Percentiles rank a stretch among this genome's conserved stretches.
Conservation (phyloP, 164 flowering plant genomes). For the Chimonanthus praecox region DNA sequence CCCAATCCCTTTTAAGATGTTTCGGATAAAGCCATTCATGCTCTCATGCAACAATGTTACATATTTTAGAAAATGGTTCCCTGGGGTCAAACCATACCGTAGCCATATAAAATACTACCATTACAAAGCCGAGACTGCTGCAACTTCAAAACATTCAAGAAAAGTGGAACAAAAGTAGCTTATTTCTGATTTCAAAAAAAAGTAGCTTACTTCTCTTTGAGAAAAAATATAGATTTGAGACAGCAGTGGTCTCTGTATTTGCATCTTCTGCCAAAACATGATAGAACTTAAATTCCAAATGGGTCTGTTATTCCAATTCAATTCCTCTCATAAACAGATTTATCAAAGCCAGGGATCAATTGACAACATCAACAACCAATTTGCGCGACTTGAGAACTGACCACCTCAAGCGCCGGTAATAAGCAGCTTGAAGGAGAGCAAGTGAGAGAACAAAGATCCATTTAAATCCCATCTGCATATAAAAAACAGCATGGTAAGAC, state of each 20-base stretch:
- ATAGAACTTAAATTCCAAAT: neutral
- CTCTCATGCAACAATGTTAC: no score
- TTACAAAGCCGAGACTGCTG: no score
- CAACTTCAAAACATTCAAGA: no score
- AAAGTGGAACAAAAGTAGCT: no score
- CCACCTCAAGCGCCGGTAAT: conserved; percentile 35
- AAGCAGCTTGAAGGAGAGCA: conserved; percentile 36
- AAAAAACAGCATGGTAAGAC: neutral
- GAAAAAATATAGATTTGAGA: no score
- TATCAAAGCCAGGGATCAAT: conserved; percentile 8
- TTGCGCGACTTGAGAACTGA: conserved; percentile 31
- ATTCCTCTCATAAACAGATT: neutral
- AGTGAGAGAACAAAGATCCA: conserved; percentile 33
- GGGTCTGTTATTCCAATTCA: neutral
- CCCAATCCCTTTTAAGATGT: no score
- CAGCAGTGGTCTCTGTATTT: neutral
- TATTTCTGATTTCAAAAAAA: no score
- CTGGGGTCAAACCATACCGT: no score
- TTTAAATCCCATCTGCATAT: conserved; percentile 35
- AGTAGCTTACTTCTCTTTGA: no score
- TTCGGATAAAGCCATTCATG: no score
- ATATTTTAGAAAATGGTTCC: no score
- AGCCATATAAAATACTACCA: no score
- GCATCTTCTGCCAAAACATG: neutral
- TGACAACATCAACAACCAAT: conserved; percentile 31